Conservation (phyloP, 2,329 filamentous ascomycete species). For the Alternaria viburni region DNA sequence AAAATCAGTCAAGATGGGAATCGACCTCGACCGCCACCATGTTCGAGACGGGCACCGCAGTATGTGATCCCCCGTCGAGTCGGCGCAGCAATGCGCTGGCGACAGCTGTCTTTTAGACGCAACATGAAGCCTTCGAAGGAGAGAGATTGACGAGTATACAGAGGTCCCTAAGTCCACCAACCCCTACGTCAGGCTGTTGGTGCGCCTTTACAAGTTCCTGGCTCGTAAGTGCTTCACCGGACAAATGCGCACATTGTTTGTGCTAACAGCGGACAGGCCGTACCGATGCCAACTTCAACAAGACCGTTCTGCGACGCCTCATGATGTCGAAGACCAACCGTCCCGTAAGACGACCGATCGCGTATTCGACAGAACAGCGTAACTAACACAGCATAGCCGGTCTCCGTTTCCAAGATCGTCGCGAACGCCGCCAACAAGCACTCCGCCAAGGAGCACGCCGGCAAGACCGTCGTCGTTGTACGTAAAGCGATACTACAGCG, state of each 20-base stretch:
- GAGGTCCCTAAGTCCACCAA: slow-evolving; percentile 84
- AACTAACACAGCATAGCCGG: slow-evolving; percentile 54
- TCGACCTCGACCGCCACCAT: slow-evolving; percentile 64
- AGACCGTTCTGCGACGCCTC: slow-evolving; percentile 94
- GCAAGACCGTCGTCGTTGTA: slow-evolving; percentile 85
- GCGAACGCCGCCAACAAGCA: slow-evolving; percentile 61
- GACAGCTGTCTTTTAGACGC: slow-evolving; percentile 48
- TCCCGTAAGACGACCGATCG: slow-evolving; percentile 43
- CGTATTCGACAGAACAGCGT: not conserved
- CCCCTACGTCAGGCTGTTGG: slow-evolving; percentile 94
- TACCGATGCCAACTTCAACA: slow-evolving; percentile 98
- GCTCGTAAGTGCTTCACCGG: slow-evolving; percentile 71
- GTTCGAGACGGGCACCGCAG: slow-evolving; percentile 73
- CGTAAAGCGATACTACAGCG: slow-evolving; percentile 8
- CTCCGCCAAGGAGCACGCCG: slow-evolving; percentile 63
- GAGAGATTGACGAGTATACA: slow-evolving; percentile 47
- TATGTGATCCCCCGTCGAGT: slow-evolving; percentile 51
- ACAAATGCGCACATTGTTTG: slow-evolving; percentile 12
- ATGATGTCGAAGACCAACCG: slow-evolving; percentile 99
- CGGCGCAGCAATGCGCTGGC: slow-evolving; percentile 48
- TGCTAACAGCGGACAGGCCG: slow-evolving; percentile 67
- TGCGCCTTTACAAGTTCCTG: slow-evolving; percentile 98
- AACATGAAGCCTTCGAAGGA: slow-evolving; percentile 44
- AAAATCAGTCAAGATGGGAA: slow-evolving; percentile 49
- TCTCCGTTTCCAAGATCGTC: slow-evolving; percentile 92